Percentiles rank a stretch among this genome's conserved stretches.
phyloP scores from a whole-genome alignment of 1,284 basidiomycete species.

The Irpex rosettiformis region DNA sequence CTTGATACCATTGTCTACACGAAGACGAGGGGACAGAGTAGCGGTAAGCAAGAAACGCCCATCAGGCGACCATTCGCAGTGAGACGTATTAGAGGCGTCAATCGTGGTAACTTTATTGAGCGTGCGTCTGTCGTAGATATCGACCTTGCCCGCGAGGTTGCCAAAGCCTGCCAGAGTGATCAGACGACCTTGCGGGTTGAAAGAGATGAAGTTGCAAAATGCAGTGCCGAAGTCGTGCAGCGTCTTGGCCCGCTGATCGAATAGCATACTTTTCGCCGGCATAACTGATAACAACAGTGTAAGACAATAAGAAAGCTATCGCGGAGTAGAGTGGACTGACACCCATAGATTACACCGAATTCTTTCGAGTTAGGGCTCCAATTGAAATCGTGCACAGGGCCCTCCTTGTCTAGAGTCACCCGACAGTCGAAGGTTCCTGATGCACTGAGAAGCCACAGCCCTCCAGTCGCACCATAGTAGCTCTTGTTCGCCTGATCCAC shows the following conservation, averaged over 20 bases:
- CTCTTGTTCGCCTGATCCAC: slow-evolving; percentile 97
- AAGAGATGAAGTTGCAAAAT: slow-evolving; percentile 90
- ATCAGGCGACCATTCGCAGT: slow-evolving; percentile 95
- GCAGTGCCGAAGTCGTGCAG: slow-evolving; percentile 90
- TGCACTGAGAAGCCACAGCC: slow-evolving; percentile 90
- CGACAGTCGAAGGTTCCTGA: slow-evolving; percentile 95
- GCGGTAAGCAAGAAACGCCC: slow-evolving; percentile 93
- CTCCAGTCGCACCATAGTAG: slow-evolving; percentile 95
- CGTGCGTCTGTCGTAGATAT: slow-evolving; percentile 87
- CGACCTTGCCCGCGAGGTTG: slow-evolving; percentile 91
- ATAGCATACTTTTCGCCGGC: slow-evolving; percentile 92
- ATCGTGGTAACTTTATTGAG: slow-evolving; percentile 84
- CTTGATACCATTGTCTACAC: slow-evolving; percentile 97
- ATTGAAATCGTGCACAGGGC: slow-evolving; percentile 93
- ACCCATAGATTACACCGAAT: slow-evolving; percentile 95
- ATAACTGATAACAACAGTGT: slow-evolving; percentile 55
- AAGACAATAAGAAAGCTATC: background rate
- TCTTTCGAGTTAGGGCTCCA: slow-evolving; percentile 99
- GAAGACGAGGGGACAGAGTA: slow-evolving; percentile 88
- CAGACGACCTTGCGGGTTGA: slow-evolving; percentile 93
- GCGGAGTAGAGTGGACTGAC: slow-evolving; percentile 44
- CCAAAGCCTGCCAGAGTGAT: slow-evolving; percentile 93
- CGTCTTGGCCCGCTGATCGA: slow-evolving; percentile 86
- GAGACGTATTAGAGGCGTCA: slow-evolving; percentile 89
- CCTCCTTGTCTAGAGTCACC: slow-evolving; percentile 93